Conservation (phyloP, 768 basidiomycete genomes). For the Lactarius vividus region DNA sequence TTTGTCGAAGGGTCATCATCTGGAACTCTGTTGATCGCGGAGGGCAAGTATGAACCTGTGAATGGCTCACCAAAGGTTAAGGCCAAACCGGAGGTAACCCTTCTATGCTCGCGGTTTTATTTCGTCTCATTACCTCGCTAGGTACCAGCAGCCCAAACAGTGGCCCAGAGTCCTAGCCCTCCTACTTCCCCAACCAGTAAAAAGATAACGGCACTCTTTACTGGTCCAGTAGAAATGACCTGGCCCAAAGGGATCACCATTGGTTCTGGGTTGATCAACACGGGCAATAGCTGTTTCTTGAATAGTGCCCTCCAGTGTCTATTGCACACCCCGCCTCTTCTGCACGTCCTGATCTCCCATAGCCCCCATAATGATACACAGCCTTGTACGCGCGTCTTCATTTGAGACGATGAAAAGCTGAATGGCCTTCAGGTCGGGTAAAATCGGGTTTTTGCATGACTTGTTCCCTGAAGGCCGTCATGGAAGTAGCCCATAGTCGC, state of each 20-base stretch:
- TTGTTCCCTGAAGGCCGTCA: conserved; percentile 62
- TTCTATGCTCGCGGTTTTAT: not conserved
- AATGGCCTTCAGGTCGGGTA: conserved; percentile 38
- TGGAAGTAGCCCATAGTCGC: conserved; percentile 48
- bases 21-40: conserved; percentile 64
- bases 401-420: not conserved
- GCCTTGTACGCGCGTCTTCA: conserved; percentile 50
- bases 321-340: conserved; percentile 86
- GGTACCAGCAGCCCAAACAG: conserved; percentile 1
- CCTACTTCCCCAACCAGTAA: conserved; percentile 28
- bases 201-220: conserved; percentile 33
- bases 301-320: conserved; percentile 94
- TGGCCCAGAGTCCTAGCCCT: conserved; percentile 7
- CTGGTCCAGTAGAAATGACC: conserved; percentile 54
- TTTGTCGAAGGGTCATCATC: conserved; percentile 84
- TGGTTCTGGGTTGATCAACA: conserved; percentile 74
- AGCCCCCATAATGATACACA: conserved; percentile 47
- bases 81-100: conserved; percentile 46
- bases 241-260: conserved; percentile 54
- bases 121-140: conserved; percentile 2
- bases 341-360: conserved; percentile 57
- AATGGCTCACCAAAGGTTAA: conserved; percentile 59
- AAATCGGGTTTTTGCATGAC: conserved; percentile 71
- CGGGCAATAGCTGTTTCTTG: conserved; percentile 92
- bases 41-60: conserved; percentile 80